Evolutionary conservation across 441 rosid species (phyloP), one percentile per base, ranked within the genome.

Genomic region (Populus hybrid): DNA sequence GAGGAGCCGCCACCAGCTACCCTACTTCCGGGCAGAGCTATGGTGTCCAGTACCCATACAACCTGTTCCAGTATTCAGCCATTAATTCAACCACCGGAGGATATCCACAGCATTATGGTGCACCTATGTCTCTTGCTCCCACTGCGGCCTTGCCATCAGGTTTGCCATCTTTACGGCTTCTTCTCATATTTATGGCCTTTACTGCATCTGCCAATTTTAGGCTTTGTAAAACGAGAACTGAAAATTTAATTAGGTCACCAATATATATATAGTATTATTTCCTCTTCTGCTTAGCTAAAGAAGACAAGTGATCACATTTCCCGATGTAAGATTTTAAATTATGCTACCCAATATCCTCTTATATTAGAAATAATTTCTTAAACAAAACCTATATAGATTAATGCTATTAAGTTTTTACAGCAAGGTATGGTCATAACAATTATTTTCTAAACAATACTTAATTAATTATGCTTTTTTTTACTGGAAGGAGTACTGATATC

Each of bases 141-240:
- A 80, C 95, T 28, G 90, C 95, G 1, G 83, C 94, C 77, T 83
- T 94, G 81, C 97, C 86, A 81, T 90, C 97, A 87, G 99, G 98
- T 94, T 71, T 76, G 45, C 61, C 14, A 5, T n/a, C 23, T 4
- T 26, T 31, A 36, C 23, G 23, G 35, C 4, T 12, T 45, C 23
- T 28, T 9, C 33, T 68, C 59, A 26, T 66, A 20, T 61, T 9
- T n/a, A 24, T 33, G 18, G 21, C 45, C n/a, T 2, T n/a, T 10
- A 24, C 23, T 10, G 9, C 42, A n/a, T 10, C 50, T 9, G 14
- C 50, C 4, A 42, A 42, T 2, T 9, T 42, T 42, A 42, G 50
- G 1, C 50, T 42, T 11, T 42, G 50, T 42, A 42, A 11, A 42
- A 42, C 14, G 50, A 10, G 50, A 11, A 10, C 50, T 40, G 12